phyloP scores from a whole-genome alignment of 768 basidiomycete species.

The Saitozyma podzolica region DNA sequence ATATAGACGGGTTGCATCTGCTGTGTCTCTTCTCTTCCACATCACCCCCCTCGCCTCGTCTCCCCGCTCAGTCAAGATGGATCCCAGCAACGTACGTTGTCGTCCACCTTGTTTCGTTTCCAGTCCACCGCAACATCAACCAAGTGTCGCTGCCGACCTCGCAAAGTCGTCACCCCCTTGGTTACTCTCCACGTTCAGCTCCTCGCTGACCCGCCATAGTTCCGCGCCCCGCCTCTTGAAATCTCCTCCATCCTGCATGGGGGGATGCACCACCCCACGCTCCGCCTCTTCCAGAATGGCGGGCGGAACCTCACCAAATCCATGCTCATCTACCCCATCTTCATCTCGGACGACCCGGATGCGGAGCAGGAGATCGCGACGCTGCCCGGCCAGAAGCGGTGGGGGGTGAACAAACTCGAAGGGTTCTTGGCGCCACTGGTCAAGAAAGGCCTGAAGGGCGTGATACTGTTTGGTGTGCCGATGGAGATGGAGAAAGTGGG shows the following conservation, averaged over 20 bases:
- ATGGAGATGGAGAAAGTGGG: conserved; percentile 49
- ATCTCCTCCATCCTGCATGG: conserved; percentile 60
- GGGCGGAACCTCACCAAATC: conserved; percentile 58
- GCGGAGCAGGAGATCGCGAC: conserved; percentile 73
- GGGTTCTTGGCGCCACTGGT: conserved; percentile 83
- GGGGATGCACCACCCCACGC: conserved; percentile 87
- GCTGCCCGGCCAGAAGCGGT: conserved; percentile 82
- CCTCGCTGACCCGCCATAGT: too few relatives aligned
- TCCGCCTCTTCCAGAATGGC: conserved; percentile 82
- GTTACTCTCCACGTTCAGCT: too few relatives aligned
- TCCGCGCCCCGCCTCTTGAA: background rate
- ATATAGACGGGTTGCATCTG: too few relatives aligned
- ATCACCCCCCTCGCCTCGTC: too few relatives aligned
- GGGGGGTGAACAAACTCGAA: conserved; percentile 93
- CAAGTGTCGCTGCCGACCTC: too few relatives aligned
- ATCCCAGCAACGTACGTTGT: too few relatives aligned
- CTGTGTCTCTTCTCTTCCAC: too few relatives aligned
- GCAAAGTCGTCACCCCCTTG: too few relatives aligned
- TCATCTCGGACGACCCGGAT: conserved; percentile 91
- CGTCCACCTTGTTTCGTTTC: too few relatives aligned
- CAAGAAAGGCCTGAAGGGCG: conserved; percentile 81
- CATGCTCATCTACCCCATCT: conserved; percentile 99
- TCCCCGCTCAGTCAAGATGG: too few relatives aligned
- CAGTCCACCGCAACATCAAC: too few relatives aligned
- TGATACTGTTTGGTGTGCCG: conserved; percentile 73